Evolutionary conservation across 768 basidiomycete genomes (phyloP).

Genomic region (Naganishia friedmannii): DNA sequence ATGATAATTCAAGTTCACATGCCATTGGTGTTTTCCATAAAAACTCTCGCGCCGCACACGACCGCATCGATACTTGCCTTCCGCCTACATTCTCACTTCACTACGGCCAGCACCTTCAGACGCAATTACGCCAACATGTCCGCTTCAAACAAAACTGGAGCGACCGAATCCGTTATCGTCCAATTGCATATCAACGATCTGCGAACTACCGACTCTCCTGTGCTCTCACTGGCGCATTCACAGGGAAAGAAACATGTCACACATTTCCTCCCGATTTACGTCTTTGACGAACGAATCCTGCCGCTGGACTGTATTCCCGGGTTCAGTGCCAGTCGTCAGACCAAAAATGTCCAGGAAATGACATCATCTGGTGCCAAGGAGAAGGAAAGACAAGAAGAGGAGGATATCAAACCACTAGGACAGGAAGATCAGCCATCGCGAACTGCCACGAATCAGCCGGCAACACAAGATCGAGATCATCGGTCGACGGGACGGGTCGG

Average conservation of each 20-base stretch:
- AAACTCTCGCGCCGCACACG: background rate
- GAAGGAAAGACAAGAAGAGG: constrained; percentile 33
- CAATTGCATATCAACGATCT: constrained; percentile 49
- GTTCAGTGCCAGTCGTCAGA: constrained; percentile 21
- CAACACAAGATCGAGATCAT: background rate
- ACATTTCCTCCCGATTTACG: constrained; percentile 54
- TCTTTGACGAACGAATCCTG: constrained; percentile 54
- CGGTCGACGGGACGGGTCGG: constrained; percentile 12
- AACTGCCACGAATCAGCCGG: constrained; percentile 18
- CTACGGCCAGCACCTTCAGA: background rate
- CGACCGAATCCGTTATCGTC: constrained; percentile 33
- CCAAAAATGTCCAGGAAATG: constrained; percentile 20
- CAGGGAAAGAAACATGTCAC: constrained; percentile 42
- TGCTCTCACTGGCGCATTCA: constrained; percentile 41
- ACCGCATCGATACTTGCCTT: background rate
- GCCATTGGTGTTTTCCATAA: background rate
- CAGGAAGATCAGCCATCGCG: constrained; percentile 14
- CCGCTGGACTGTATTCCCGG: constrained; percentile 51
- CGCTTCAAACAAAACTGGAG: background rate
- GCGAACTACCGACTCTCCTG: constrained; percentile 44
- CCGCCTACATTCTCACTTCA: background rate
- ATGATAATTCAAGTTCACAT: background rate
- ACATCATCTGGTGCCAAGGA: constrained; percentile 41
- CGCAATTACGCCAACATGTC: background rate
- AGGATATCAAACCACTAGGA: constrained; percentile 25